These are phyloP conservation scores for Raffaelea arxii DNA, from an alignment of 2,329 filamentous ascomycete species.

Conservation along the genomic window DNA sequence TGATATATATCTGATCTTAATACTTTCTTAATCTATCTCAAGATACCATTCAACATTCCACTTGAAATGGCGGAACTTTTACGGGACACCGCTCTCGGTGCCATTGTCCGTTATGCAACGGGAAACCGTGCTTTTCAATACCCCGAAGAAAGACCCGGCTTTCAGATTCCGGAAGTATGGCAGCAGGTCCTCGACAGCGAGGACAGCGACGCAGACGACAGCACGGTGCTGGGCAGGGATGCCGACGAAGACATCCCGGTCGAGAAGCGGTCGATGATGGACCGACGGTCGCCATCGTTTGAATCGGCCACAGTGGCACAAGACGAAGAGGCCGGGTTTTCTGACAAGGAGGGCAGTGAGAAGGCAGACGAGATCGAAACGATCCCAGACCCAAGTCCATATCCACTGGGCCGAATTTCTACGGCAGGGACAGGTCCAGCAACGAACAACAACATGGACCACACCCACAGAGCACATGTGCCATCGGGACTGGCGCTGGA, in stretches of 20 bases:
- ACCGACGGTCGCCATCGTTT: neutral
- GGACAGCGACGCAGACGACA: slow-evolving; percentile 54
- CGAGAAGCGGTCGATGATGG: slow-evolving; percentile 3
- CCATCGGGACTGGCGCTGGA: slow-evolving; percentile 11
- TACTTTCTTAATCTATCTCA: no score
- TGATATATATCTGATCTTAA: no score
- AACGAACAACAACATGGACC: neutral
- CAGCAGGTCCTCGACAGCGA: slow-evolving; percentile 70
- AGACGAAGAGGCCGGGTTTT: neutral
- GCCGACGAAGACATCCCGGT: no score
- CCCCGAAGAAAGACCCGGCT: slow-evolving; percentile 58
- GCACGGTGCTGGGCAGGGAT: no score
- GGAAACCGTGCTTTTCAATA: slow-evolving; percentile 38
- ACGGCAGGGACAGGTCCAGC: neutral
- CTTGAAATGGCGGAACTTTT: slow-evolving; percentile 5
- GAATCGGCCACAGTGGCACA: neutral
- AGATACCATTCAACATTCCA: no score
- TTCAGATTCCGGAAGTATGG: slow-evolving; percentile 50
- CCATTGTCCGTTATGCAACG: slow-evolving; percentile 19
- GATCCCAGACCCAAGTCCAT: no score
- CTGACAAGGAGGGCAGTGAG: neutral
- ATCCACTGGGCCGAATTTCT: neutral
- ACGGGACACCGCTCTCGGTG: slow-evolving; percentile 17
- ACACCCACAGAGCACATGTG: neutral
- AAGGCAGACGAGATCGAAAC: neutral